phyloP scores from a whole-genome alignment of 2,329 filamentous ascomycete species.

The Aspergillus puulaauensis region DNA sequence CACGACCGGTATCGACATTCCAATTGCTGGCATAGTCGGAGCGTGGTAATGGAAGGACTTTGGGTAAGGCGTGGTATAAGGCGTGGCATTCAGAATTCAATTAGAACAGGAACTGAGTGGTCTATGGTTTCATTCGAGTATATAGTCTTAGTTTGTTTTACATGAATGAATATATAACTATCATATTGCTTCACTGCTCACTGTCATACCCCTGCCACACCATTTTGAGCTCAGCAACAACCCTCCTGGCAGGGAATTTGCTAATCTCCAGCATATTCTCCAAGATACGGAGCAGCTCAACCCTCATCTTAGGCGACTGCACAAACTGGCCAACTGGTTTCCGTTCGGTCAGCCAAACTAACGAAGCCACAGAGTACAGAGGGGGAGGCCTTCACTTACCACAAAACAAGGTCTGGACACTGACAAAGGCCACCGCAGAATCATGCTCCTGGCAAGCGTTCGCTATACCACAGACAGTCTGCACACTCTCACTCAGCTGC shows the following conservation, averaged over 20 bases:
- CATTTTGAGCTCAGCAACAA: constrained; percentile 12
- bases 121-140: too few species aligned
- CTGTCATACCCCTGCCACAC: constrained; percentile 20
- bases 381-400: neutral
- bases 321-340: constrained; percentile 16
- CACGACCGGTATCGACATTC: constrained; percentile 40
- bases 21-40: constrained; percentile 40
- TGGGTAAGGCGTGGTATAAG: neutral
- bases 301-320: constrained; percentile 10
- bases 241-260: constrained; percentile 12
- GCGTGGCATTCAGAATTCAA: neutral
- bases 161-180: neutral
- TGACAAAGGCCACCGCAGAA: constrained; percentile 21
- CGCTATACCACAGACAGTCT: constrained; percentile 12
- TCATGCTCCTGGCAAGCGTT: constrained; percentile 19
- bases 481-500: constrained; percentile 17
- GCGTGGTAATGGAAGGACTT: constrained; percentile 19
- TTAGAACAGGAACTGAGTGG: neutral
- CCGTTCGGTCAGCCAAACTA: neutral
- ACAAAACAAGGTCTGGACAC: constrained; percentile 22
- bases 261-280: constrained; percentile 18
- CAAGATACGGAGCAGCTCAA: constrained; percentile 11
- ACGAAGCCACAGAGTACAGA: neutral
- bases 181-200: neutral
- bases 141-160: too few species aligned